These are phyloP conservation scores for Magnolia officinalis DNA, from an alignment of 164 flowering plant species.

Conservation along the genomic window DNA sequence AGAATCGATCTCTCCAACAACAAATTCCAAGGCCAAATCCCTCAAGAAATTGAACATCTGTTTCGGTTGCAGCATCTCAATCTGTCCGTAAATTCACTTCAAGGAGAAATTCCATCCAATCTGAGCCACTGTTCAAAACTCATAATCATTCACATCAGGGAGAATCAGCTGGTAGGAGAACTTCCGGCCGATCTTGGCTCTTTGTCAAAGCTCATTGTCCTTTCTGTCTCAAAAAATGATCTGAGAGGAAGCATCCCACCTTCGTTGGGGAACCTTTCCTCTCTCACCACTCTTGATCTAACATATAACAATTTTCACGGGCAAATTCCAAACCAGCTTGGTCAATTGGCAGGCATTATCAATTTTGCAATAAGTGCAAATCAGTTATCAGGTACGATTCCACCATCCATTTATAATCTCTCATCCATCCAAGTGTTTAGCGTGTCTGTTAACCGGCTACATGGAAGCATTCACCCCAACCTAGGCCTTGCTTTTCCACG, in stretches of 20 bases:
- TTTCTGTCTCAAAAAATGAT: slow-evolving; percentile 25
- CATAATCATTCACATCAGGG: too few relatives aligned
- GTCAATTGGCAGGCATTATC: slow-evolving; percentile 25
- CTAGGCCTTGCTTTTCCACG: slow-evolving; percentile 25
- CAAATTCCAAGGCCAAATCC: slow-evolving; percentile 29
- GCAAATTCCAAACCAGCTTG: slow-evolving; percentile 28
- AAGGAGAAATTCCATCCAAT: slow-evolving; percentile 28
- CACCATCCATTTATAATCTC: slow-evolving; percentile 38
- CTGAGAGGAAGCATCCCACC: slow-evolving; percentile 36
- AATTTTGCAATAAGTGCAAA: slow-evolving; percentile 30
- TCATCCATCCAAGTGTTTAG: slow-evolving; percentile 30
- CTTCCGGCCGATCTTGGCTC: slow-evolving; percentile 27
- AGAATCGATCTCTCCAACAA: slow-evolving; percentile 36
- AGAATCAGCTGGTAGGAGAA: too few relatives aligned
- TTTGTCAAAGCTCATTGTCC: slow-evolving; percentile 24
- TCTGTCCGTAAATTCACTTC: slow-evolving; percentile 27
- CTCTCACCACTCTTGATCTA: slow-evolving; percentile 9
- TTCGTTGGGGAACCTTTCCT: slow-evolving; percentile 27
- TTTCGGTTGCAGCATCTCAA: slow-evolving; percentile 25
- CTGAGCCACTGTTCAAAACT: too few relatives aligned
- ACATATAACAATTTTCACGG: slow-evolving; percentile 6
- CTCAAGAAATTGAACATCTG: slow-evolving; percentile 26
- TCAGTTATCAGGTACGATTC: slow-evolving; percentile 33
- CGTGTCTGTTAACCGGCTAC: slow-evolving; percentile 28
- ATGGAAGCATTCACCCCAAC: slow-evolving; percentile 19